Conservation (phyloP, 2,329 filamentous ascomycete genomes). For the Macrophomina pseudophaseolina region DNA sequence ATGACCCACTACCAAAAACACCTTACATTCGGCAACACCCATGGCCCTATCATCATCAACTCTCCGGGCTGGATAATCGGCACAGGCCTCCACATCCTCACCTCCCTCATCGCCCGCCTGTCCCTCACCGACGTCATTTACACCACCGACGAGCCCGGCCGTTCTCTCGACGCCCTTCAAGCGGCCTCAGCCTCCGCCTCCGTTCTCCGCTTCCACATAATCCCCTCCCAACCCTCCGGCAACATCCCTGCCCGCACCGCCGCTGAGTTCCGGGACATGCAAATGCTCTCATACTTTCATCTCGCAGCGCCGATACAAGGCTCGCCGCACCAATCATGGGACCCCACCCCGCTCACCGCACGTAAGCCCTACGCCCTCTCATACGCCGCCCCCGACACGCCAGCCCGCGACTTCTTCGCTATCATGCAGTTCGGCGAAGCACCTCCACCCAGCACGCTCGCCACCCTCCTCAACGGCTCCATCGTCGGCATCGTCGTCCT, state of each 20-base stretch:
- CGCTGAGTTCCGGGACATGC: constrained; percentile 72
- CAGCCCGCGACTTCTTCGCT: constrained; percentile 62
- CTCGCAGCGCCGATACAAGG: constrained; percentile 35
- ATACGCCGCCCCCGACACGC: constrained; percentile 57
- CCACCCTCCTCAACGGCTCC: constrained; percentile 72
- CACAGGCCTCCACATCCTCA: constrained; percentile 69
- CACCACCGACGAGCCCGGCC: constrained; percentile 61
- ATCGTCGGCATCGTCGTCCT: constrained; percentile 65
- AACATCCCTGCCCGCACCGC: constrained; percentile 60
- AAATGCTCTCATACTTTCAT: constrained; percentile 82
- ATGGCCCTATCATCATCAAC: constrained; percentile 69
- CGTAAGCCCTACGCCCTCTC: constrained; percentile 65
- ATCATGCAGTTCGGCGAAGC: constrained; percentile 72
- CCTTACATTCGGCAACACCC: constrained; percentile 43
- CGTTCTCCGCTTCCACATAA: constrained; percentile 49
- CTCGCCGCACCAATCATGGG: constrained; percentile 51
- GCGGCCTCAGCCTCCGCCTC: constrained; percentile 42
- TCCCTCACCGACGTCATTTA: constrained; percentile 69
- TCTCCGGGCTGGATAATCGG: constrained; percentile 76
- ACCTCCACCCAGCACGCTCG: constrained; percentile 62
- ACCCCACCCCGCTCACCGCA: constrained; percentile 60
- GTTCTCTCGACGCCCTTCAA: constrained; percentile 60
- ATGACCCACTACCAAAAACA: constrained; percentile 61
- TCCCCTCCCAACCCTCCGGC: constrained; percentile 60
- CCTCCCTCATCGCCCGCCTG: constrained; percentile 60